Evolutionary conservation across 2,329 filamentous ascomycete species (phyloP).

Genomic region (Amesomyces nigricolor): DNA sequence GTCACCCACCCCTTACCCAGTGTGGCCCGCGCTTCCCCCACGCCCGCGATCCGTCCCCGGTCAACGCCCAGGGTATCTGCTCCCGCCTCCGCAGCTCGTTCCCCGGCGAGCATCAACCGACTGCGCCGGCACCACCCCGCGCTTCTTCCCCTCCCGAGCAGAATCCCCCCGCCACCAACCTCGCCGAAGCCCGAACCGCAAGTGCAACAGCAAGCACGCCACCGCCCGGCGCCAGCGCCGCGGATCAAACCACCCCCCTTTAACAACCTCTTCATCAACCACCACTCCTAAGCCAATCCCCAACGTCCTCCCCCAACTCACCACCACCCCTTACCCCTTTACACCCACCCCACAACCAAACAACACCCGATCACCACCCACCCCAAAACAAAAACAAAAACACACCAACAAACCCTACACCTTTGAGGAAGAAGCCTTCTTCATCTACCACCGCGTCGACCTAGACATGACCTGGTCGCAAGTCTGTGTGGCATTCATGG

Average conservation of each 20-base stretch:
- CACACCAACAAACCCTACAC: conserved; percentile 22
- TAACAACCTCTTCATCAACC: neutral
- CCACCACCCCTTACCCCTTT: neutral
- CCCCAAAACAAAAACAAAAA: conserved; percentile 1
- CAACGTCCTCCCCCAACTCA: neutral
- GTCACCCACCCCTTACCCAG: neutral
- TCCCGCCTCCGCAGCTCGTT: neutral
- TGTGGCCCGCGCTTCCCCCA: neutral
- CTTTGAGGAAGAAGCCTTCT: conserved; percentile 19
- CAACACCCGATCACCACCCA: neutral
- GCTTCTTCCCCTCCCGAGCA: neutral
- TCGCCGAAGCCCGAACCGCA: neutral
- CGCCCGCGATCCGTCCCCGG: conserved; percentile 1
- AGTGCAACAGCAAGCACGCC: conserved; percentile 1
- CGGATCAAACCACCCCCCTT: neutral
- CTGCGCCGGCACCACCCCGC: neutral
- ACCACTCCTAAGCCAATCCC: neutral
- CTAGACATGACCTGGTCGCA: conserved; percentile 17
- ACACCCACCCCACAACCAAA: neutral
- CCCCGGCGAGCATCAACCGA: conserved; percentile 1
- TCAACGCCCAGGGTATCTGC: neutral
- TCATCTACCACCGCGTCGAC: conserved; percentile 25
- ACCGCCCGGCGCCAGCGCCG: conserved; percentile 1
- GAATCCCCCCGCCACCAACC: neutral
- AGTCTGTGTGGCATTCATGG: conserved; percentile 15